These are phyloP conservation scores for Metschnikowia gelsemii DNA, from an alignment of 805 yeast species.

Conservation along the genomic window DNA sequence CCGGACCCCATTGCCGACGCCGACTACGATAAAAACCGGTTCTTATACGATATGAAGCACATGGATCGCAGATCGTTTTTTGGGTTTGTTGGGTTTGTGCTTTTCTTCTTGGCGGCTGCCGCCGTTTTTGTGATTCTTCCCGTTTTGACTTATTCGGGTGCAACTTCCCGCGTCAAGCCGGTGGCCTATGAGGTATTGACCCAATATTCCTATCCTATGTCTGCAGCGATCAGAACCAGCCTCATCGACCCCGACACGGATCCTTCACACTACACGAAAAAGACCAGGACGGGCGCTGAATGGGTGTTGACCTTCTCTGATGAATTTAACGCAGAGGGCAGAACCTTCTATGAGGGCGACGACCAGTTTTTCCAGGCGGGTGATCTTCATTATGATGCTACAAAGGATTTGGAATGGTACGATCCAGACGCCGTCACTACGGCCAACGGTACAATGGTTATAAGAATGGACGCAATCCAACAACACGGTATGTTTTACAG, in stretches of 20 bases:
- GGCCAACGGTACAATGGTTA: slow-evolving; percentile 61
- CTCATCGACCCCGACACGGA: slow-evolving; percentile 78
- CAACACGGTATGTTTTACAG: slow-evolving; percentile 80
- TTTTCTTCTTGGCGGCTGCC: slow-evolving; percentile 58
- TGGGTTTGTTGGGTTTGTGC: slow-evolving; percentile 58
- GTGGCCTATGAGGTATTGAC: slow-evolving; percentile 48
- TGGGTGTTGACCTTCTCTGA: slow-evolving; percentile 87
- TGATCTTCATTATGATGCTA: slow-evolving; percentile 81
- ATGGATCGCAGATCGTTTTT: slow-evolving; percentile 62
- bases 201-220: slow-evolving; percentile 54
- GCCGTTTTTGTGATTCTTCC: slow-evolving; percentile 77
- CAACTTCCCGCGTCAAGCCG: slow-evolving; percentile 31
- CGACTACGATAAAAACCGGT: slow-evolving; percentile 68
- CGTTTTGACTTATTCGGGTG: slow-evolving; percentile 79
- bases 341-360: slow-evolving; percentile 87
- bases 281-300: slow-evolving; percentile 24
- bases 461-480: slow-evolving; percentile 77
- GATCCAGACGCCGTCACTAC: slow-evolving; percentile 88
- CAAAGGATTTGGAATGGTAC: slow-evolving; percentile 92
- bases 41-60: slow-evolving; percentile 59
- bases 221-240: slow-evolving; percentile 59
- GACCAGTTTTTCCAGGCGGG: slow-evolving; percentile 90
- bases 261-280: slow-evolving; percentile 44
- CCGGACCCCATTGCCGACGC: slow-evolving; percentile 96
- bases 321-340: slow-evolving; percentile 86